Evolutionary conservation across 2,329 filamentous ascomycete species (phyloP).

Genomic region (Calonectria montana): DNA sequence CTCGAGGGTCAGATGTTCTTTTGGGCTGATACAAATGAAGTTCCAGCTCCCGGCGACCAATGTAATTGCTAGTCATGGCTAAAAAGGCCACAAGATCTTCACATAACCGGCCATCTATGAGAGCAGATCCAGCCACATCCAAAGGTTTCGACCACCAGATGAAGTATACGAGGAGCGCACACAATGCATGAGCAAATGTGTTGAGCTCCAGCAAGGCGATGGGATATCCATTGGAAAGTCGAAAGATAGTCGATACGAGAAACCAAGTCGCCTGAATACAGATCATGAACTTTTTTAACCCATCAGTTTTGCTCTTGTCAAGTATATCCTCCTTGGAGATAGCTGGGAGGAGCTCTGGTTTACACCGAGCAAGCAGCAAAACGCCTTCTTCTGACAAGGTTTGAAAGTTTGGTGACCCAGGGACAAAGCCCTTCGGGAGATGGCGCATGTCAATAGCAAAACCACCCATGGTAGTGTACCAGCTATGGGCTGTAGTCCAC

Average conservation of each 20-base stretch:
- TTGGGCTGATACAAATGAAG: not conserved
- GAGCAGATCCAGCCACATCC: not conserved
- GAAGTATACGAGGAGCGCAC: not conserved
- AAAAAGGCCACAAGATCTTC: not conserved
- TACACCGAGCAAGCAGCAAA: not conserved
- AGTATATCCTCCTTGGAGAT: not conserved
- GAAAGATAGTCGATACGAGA: not conserved
- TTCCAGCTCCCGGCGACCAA: not conserved
- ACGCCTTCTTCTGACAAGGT: not conserved
- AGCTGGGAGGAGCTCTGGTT: not conserved
- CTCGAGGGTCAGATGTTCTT: not conserved
- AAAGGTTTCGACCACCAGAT: not conserved
- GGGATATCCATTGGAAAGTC: not conserved
- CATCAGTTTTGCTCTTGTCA: not conserved
- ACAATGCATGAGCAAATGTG: not conserved
- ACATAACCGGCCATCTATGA: not conserved
- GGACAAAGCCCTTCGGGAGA: not conserved
- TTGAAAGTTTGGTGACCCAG: not conserved
- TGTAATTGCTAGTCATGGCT: not conserved
- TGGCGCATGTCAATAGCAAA: not conserved
- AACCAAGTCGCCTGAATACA: not conserved
- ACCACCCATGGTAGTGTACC: not conserved
- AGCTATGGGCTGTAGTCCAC: not conserved
- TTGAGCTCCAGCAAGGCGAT: not conserved
- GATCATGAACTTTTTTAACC: slow-evolving; percentile 3